Evolutionary conservation across 345 rosid species (phyloP).

Genomic region (Linum tenue): DNA sequence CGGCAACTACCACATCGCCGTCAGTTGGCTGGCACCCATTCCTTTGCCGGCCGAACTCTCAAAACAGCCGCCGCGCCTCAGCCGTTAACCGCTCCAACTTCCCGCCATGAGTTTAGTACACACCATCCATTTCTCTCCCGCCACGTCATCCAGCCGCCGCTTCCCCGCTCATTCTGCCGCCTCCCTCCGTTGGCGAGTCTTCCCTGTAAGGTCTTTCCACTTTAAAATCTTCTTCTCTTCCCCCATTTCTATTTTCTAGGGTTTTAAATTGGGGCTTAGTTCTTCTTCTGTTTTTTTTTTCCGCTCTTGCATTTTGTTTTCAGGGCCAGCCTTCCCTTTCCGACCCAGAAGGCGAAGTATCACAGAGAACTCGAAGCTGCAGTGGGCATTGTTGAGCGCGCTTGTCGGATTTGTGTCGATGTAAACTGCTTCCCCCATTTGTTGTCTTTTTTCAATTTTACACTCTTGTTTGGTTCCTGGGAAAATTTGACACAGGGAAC

Average conservation of each 20-base stretch:
- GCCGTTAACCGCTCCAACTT: not conserved
- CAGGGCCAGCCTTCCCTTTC: constrained; percentile 60
- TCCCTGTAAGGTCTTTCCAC: not conserved
- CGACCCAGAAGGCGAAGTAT: constrained; percentile 50
- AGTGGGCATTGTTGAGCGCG: constrained; percentile 58
- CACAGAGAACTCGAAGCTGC: constrained; percentile 67
- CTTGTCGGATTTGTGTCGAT: constrained; percentile 72
- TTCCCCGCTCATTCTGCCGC: not conserved
- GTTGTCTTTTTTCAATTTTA: not conserved
- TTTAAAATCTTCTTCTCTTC: not conserved
- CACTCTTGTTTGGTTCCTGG: constrained; percentile 4
- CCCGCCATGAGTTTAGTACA: not conserved
- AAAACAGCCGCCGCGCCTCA: not conserved
- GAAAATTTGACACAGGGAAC: not conserved
- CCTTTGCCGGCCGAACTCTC: not conserved
- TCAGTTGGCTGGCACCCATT: not conserved
- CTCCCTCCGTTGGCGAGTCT: not conserved
- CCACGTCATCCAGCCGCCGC: not conserved
- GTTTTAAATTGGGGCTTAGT: not conserved
- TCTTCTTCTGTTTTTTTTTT: not conserved
- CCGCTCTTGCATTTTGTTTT: not conserved
- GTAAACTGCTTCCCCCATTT: constrained; percentile 21
- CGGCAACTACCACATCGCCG: no score
- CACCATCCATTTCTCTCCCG: not conserved
- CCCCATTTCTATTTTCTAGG: not conserved